Evolutionary conservation across 371 early-diverging fungal species (phyloP), one percentile per base, ranked within the genome.

Genomic region (Lichtheimia hyalospora): DNA sequence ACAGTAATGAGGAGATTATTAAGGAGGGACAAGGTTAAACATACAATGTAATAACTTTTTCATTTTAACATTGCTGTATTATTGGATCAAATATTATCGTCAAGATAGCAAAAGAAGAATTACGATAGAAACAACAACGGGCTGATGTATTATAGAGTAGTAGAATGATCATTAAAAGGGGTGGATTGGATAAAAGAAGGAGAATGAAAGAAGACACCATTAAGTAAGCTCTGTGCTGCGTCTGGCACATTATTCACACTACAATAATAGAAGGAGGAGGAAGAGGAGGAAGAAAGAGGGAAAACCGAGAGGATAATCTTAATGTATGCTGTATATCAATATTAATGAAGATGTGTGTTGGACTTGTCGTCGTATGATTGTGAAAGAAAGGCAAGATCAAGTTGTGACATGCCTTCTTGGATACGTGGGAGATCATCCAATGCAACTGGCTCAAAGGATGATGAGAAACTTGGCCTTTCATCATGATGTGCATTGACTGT

Each of bases 341-440:
- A 15, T 21, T n/a, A 46, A 44, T 44, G 44, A 46, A 46, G 21
- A 8, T 16, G 46, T 46, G 46, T 46, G 10, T 34, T 10, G 10
- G 34, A 8, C 34, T 39, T 57, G 8, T 58, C 34, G 16, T 49
- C 51, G 23, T 58, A 58, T 18, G 51, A 51, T 24, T 25, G 44
- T 23, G 60, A 21, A 8, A 18, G 27, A 54, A 64, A 64, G 16
- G 61, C 49, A 16, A 64, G 28, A 28, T 64, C 49, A 21, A 64
- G 44, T 14, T 34, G 52, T 23, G 69, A 64, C 52, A 64, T 62
- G 34, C 69, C 69, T 6, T 56, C 58, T 44, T 64, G 64, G 21
- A 69, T 64, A 21, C 43, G 54, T 21, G 69, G 64, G 13, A 69
- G 43, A 43, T 57, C 49, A 12, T 59, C 69, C 3, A 62, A 24